These are phyloP conservation scores for Penicillium occitanis DNA, from an alignment of 2,329 filamentous ascomycete genomes.

Conservation along the genomic window DNA sequence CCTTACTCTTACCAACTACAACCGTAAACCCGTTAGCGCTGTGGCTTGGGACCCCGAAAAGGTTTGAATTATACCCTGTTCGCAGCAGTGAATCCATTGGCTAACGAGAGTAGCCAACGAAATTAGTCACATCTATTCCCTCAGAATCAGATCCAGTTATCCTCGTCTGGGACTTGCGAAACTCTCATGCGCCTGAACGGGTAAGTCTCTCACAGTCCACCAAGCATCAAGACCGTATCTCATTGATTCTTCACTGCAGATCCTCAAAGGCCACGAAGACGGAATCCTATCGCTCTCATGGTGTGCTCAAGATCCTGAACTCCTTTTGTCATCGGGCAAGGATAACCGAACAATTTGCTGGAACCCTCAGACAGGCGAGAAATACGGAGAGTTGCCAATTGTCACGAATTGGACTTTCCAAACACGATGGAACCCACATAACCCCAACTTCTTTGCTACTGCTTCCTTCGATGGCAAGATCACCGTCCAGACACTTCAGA, in stretches of 20 bases:
- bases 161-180: slow-evolving; percentile 89
- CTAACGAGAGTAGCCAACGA: slow-evolving; percentile 62
- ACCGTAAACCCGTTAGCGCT: slow-evolving; percentile 88
- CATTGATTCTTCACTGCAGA: slow-evolving; percentile 47
- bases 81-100: slow-evolving; percentile 14
- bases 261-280: slow-evolving; percentile 86
- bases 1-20: slow-evolving; percentile 83
- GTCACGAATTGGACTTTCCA: slow-evolving; percentile 99
- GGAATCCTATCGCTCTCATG: slow-evolving; percentile 92
- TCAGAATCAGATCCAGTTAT: slow-evolving; percentile 87
- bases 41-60: slow-evolving; percentile 97
- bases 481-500: slow-evolving; percentile 87
- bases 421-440: slow-evolving; percentile 88
- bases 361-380: slow-evolving; percentile 89
- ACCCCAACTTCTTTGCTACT: slow-evolving; percentile 88
- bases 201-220: slow-evolving; percentile 30
- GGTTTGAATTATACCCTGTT: slow-evolving; percentile 38
- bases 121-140: slow-evolving; percentile 87
- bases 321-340: slow-evolving; percentile 91
- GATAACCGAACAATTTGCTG: slow-evolving; percentile 94
- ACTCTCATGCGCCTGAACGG: slow-evolving; percentile 87
- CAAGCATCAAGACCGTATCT: background rate
- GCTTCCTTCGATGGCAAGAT: slow-evolving; percentile 98
- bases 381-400: slow-evolving; percentile 88
- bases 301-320: slow-evolving; percentile 86